Conservation (phyloP, 768 basidiomycete genomes). For the Mycena haematopus region DNA sequence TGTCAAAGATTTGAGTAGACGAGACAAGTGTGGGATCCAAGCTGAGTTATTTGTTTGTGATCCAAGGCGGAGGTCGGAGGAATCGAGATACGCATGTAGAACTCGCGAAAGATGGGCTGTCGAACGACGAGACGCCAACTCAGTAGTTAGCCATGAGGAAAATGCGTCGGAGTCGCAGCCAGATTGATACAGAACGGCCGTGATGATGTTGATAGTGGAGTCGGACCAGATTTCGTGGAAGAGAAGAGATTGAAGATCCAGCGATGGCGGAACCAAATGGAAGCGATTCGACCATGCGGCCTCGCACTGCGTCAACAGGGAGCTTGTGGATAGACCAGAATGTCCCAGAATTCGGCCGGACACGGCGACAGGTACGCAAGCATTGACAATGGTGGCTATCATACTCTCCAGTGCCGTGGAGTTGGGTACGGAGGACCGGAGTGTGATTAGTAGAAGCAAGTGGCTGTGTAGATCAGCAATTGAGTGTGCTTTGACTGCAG, state of each 20-base stretch:
- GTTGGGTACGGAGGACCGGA: slow-evolving; percentile 43
- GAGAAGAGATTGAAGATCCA: slow-evolving; percentile 46
- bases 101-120: slow-evolving; percentile 44
- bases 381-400: slow-evolving; percentile 49
- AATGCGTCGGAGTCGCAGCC: slow-evolving; percentile 35
- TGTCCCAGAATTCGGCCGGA: slow-evolving; percentile 35
- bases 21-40: slow-evolving; percentile 41
- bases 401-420: slow-evolving; percentile 52
- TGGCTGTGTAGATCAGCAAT: slow-evolving; percentile 39
- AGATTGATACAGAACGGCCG: slow-evolving; percentile 51
- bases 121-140: slow-evolving; percentile 33
- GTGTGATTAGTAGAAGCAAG: slow-evolving; percentile 45
- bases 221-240: slow-evolving; percentile 46
- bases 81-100: slow-evolving; percentile 56
- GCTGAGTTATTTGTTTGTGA: slow-evolving; percentile 29
- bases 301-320: slow-evolving; percentile 35
- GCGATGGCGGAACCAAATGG: slow-evolving; percentile 28
- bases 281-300: slow-evolving; percentile 42
- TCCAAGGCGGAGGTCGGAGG: slow-evolving; percentile 29
- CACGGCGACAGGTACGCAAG: slow-evolving; percentile 45
- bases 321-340: slow-evolving; percentile 28
- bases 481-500: slow-evolving; percentile 30
- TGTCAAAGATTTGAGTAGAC: slow-evolving; percentile 29
- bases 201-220: slow-evolving; percentile 51
- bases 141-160: slow-evolving; percentile 49